Percentiles rank a stretch among this genome's conserved stretches.
Conservation (phyloP, 129 eudicot genomes). For the Scalesia atractyloides region DNA sequence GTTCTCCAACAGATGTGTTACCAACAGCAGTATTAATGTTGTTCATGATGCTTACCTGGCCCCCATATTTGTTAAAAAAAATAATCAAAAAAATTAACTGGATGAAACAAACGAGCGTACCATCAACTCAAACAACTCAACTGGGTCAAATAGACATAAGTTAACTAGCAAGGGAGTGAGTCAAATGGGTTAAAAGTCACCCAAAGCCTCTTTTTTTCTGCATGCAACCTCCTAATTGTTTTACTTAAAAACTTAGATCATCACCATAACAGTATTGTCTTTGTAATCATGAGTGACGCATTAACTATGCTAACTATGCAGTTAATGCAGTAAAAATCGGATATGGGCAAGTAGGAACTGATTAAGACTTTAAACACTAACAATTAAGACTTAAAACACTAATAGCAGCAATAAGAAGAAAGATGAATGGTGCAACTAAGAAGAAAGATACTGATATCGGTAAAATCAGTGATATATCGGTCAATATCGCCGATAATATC, state of each 20-base stretch:
- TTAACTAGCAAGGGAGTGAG: background rate
- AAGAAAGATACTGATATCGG: too few species aligned
- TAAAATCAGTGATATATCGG: too few species aligned
- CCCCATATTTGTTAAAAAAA: background rate
- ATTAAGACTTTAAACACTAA: too few species aligned
- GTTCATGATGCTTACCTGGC: constrained; percentile 88
- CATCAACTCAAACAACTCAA: background rate
- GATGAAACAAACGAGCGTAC: background rate
- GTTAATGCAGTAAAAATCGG: too few species aligned
- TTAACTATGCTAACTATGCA: too few species aligned
- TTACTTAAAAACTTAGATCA: background rate
- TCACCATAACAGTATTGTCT: background rate
- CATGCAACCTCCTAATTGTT: background rate
- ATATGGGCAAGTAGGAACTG: too few species aligned
- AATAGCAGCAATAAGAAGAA: too few species aligned
- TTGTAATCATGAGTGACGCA: background rate
- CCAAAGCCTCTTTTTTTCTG: background rate
- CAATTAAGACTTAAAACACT: too few species aligned
- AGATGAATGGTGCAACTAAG: too few species aligned
- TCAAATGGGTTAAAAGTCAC: background rate
- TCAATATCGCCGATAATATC: too few species aligned
- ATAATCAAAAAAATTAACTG: background rate
- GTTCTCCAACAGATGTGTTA: constrained; percentile 92
- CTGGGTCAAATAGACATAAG: background rate
- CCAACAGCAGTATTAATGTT: constrained; percentile 88